Conservation (phyloP, 345 rosid species). For the Erucastrum elatum region DNA sequence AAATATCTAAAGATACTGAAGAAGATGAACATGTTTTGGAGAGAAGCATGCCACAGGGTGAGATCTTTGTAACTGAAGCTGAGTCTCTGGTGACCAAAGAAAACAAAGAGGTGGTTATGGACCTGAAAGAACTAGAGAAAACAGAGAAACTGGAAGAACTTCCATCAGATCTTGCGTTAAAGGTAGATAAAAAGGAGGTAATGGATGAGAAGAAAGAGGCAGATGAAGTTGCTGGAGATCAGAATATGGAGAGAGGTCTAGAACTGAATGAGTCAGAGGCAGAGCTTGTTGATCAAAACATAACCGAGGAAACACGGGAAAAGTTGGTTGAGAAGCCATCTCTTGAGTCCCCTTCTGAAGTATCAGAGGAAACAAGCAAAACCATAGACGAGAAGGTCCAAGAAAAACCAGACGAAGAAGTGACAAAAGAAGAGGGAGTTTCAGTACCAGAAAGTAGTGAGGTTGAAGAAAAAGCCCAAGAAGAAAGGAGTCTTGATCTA, state of each 20-base stretch:
- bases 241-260: conserved; percentile 16
- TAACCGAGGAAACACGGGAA: conserved; percentile 1
- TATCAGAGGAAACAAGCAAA: conserved; percentile 24
- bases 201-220: neutral
- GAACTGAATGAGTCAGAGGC: neutral
- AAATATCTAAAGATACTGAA: conserved; percentile 1
- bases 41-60: neutral
- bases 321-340: conserved; percentile 4
- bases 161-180: conserved; percentile 13
- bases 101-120: neutral
- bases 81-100: conserved; percentile 7
- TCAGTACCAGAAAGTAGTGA: neutral
- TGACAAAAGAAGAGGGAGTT: neutral
- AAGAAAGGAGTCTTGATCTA: conserved; percentile 15
- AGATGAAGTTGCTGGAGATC: conserved; percentile 12
- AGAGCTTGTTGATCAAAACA: conserved; percentile 16
- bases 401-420: conserved; percentile 18
- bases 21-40: neutral
- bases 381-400: conserved; percentile 6
- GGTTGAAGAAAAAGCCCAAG: neutral
- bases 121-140: conserved; percentile 14
- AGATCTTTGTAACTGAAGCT: neutral
- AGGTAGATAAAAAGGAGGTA: conserved; percentile 21
- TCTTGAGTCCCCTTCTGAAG: conserved; percentile 1
- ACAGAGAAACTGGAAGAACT: conserved; percentile 17